Evolutionary conservation across 108 stramenopile genomes (phyloP).

Genomic region (Cyclotella distinguenda): DNA sequence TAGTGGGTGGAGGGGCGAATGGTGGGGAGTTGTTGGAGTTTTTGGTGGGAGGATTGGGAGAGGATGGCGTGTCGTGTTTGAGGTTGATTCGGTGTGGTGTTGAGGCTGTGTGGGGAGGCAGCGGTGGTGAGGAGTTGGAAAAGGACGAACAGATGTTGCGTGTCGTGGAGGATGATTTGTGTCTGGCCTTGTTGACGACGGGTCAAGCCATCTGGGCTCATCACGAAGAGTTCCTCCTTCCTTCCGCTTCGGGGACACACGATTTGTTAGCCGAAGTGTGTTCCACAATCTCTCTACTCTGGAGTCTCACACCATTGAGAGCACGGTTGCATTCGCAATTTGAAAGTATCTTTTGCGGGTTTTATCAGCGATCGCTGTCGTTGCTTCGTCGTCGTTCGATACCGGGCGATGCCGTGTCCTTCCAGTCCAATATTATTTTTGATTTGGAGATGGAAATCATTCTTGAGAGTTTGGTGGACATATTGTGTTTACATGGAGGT

Average conservation of each 20-base stretch:
- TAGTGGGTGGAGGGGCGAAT: constrained; percentile 44
- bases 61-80: constrained; percentile 67
- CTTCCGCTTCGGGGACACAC: constrained; percentile 46
- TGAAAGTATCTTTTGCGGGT: constrained; percentile 83
- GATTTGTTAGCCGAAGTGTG: constrained; percentile 83
- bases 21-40: constrained; percentile 3
- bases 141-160: constrained; percentile 48
- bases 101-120: constrained; percentile 43
- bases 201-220: constrained; percentile 85
- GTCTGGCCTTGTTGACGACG: constrained; percentile 74
- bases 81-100: constrained; percentile 66
- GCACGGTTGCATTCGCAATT: constrained; percentile 64
- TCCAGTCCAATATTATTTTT: constrained; percentile 74
- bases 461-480: constrained; percentile 81
- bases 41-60: constrained; percentile 11
- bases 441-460: constrained; percentile 84
- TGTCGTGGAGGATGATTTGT: constrained; percentile 83
- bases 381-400: constrained; percentile 63
- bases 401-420: constrained; percentile 59
- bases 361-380: constrained; percentile 80
- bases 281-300: constrained; percentile 67
- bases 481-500: constrained; percentile 69
- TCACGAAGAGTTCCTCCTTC: constrained; percentile 41
- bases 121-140: constrained; percentile 34
- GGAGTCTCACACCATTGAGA: constrained; percentile 61